These are phyloP conservation scores for Ascocoryne sarcoides DNA, from an alignment of 2,329 filamentous ascomycete species.

Conservation along the genomic window DNA sequence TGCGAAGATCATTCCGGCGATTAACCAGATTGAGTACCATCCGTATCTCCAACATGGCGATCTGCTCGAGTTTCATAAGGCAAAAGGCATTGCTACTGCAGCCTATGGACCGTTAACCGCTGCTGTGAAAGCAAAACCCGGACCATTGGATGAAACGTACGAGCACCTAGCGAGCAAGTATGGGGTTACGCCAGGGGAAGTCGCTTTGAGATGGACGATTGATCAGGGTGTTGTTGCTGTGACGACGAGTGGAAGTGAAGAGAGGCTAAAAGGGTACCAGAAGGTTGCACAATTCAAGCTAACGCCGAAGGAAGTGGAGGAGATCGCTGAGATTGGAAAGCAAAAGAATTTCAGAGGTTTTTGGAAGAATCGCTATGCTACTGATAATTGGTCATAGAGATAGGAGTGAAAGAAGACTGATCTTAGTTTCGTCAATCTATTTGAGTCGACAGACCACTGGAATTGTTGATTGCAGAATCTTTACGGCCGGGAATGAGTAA, in stretches of 20 bases:
- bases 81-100: slow-evolving; percentile 47
- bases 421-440: too few species aligned
- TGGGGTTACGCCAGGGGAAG: slow-evolving; percentile 44
- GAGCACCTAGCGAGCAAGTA: slow-evolving; percentile 47
- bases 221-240: slow-evolving; percentile 51
- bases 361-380: slow-evolving; percentile 44
- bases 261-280: slow-evolving; percentile 47
- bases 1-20: slow-evolving; percentile 53
- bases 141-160: slow-evolving; percentile 45
- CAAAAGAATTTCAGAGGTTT: slow-evolving; percentile 55
- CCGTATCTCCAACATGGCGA: slow-evolving; percentile 62
- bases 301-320: slow-evolving; percentile 47
- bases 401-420: too few species aligned
- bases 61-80: slow-evolving; percentile 47
- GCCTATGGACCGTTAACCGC: slow-evolving; percentile 49
- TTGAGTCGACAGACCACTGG: too few species aligned
- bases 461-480: too few species aligned
- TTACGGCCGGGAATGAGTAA: too few species aligned
- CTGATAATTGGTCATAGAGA: slow-evolving; percentile 42
- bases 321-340: slow-evolving; percentile 46
- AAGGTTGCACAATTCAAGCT: slow-evolving; percentile 47
- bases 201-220: slow-evolving; percentile 50
- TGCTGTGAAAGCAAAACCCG: slow-evolving; percentile 38
- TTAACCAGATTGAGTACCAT: slow-evolving; percentile 78
- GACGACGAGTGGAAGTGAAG: slow-evolving; percentile 51